Evolutionary conservation across 1,284 basidiomycete species (phyloP).

Genomic region (Ustilago loliicola): DNA sequence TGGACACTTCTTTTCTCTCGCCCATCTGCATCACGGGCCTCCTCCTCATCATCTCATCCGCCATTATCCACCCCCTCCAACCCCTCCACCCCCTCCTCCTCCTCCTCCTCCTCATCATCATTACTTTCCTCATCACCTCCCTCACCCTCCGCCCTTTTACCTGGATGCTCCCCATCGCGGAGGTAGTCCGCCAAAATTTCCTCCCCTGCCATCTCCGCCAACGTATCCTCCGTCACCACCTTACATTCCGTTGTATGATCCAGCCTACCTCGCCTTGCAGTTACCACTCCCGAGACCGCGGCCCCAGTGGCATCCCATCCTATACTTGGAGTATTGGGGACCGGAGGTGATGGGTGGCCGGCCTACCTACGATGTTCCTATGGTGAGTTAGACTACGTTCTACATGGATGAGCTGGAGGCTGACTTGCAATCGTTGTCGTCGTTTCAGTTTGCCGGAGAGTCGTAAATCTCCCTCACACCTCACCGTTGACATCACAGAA

Average conservation of each 20-base stretch:
- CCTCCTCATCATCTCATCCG: background rate
- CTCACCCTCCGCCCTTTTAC: too few species aligned
- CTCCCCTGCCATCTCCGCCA: background rate
- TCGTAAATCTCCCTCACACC: background rate
- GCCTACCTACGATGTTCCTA: conserved; percentile 28
- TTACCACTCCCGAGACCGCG: background rate
- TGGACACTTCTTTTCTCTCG: too few species aligned
- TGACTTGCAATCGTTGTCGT: background rate
- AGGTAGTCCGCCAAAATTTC: too few species aligned
- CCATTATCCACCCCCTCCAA: background rate
- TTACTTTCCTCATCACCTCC: too few species aligned
- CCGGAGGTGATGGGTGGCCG: conserved; percentile 20
- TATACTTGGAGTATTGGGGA: conserved; percentile 30
- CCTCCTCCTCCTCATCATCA: too few species aligned
- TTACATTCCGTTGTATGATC: background rate
- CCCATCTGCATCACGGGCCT: background rate
- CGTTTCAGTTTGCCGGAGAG: background rate
- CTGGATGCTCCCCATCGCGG: too few species aligned
- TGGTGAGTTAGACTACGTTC: conserved; percentile 15
- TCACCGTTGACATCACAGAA: background rate
- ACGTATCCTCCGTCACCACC: background rate
- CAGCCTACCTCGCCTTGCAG: conserved; percentile 9
- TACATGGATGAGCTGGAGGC: background rate
- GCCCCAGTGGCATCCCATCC: conserved; percentile 17
- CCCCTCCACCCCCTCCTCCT: background rate